These are phyloP conservation scores for Musa schizocarpa DNA, from an alignment of 176 grass and related monocot genomes.

Conservation along the genomic window DNA sequence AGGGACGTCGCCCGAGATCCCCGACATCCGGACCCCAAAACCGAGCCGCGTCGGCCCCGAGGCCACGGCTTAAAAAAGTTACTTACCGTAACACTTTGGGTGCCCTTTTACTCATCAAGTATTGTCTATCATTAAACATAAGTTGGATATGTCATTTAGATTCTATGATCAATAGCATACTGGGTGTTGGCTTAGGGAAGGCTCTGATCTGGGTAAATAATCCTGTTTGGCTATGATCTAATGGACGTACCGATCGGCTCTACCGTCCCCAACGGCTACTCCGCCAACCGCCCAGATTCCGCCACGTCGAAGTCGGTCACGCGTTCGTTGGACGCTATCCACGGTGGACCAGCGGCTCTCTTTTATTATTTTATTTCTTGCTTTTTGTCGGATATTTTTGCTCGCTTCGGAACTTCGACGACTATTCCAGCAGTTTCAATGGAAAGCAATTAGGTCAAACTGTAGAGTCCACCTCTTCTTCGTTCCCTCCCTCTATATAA, in stretches of 20 bases:
- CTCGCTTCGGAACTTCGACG: not conserved
- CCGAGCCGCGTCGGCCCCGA: no score
- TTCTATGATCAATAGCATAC: no score
- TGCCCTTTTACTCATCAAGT: no score
- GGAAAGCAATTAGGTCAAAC: not conserved
- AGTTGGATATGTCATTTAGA: no score
- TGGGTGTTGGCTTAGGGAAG: no score
- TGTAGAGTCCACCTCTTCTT: not conserved
- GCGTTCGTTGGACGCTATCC: not conserved
- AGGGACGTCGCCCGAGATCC: no score
- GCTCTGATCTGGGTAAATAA: no score
- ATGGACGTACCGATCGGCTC: not conserved
- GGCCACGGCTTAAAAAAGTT: no score
- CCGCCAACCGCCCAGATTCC: not conserved
- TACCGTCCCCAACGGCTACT: not conserved
- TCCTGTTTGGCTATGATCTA: not conserved
- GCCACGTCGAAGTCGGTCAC: not conserved
- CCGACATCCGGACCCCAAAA: no score
- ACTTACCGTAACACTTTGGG: no score
- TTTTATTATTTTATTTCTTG: not conserved
- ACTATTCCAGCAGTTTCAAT: conserved; percentile 5
- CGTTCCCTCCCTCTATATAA: no score
- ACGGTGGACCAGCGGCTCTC: not conserved
- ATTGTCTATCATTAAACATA: no score
- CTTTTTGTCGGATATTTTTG: not conserved